Evolutionary conservation across 495 filamentous ascomycete species (phyloP), one percentile per base, ranked within the genome.

Genomic region (Aspergillus heteromorphus): DNA sequence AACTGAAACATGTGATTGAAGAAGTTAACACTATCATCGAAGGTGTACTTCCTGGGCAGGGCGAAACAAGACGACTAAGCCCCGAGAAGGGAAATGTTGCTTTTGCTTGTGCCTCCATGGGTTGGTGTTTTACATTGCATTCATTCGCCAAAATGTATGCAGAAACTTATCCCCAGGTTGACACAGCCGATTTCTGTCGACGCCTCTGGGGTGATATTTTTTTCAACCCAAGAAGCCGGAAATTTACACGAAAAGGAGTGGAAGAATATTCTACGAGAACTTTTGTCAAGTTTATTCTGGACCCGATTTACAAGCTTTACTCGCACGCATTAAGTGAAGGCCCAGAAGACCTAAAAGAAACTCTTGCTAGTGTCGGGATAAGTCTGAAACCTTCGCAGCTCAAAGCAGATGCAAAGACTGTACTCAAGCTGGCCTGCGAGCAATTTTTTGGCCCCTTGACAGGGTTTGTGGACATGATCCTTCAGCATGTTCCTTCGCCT

Each of bases 141-240:
- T 96, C 91, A 21, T 98, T 97, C 69, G 85, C 93, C 3, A 91
- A 88, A 66, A 96, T 96, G 89, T 98, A 98, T 68, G 86, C 91
- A 9, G 89, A 95, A 53, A 90, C 80, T 48, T 95, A 91, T 67
- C 83, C 87, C 8, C 84, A 84, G 38, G 78, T 97, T 57, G 88
- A 96, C 65, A 73, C 83, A 1, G 76, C 79, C 7, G 90, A 96
- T 51, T 95, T 97, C 66, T 82, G 86, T 29, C 71, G 77, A 47
- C 76, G 93, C 23, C 79, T 98, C 50, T 98, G 93, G 93, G 93
- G 95, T 6, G 92, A 98, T 66, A 88, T 98, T 53, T 97, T 95
- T 71, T 97, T 86, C 76, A 97, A 97, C 64, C 92, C 93, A 0
- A 76, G 74, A 57, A 92, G 87, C 67, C 85, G 92, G 41, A 92